Evolutionary conservation across 371 early-diverging fungal species (phyloP).

Genomic region (Lichtheimia ornata): DNA sequence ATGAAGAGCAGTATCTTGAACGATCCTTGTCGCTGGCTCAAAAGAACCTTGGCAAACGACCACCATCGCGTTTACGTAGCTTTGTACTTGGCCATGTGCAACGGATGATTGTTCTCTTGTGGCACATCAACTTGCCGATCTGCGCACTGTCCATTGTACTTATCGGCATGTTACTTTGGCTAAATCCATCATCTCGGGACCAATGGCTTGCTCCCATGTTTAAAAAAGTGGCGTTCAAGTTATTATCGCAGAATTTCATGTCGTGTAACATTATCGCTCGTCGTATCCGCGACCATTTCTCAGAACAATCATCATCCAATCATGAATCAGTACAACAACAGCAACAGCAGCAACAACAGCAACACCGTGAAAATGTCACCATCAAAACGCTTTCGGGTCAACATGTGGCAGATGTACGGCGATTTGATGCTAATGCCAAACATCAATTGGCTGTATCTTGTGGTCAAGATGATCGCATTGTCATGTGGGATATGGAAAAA

Average conservation of each 20-base stretch:
- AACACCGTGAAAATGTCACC: slow-evolving; percentile 21
- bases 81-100: slow-evolving; percentile 10
- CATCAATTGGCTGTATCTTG: slow-evolving; percentile 28
- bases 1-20: slow-evolving; percentile 3
- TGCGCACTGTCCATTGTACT: slow-evolving; percentile 23
- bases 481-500: slow-evolving; percentile 31
- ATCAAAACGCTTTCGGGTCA: slow-evolving; percentile 35
- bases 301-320: slow-evolving; percentile 31
- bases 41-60: not conserved
- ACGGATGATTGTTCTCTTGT: slow-evolving; percentile 10
- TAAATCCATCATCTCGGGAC: slow-evolving; percentile 30
- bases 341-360: slow-evolving; percentile 22
- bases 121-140: slow-evolving; percentile 27
- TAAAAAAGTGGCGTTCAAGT: slow-evolving; percentile 13
- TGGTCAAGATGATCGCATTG: slow-evolving; percentile 34
- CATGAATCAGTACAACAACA: slow-evolving; percentile 39
- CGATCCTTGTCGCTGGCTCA: slow-evolving; percentile 4
- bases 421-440: slow-evolving; percentile 19
- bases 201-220: slow-evolving; percentile 27
- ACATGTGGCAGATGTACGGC: slow-evolving; percentile 33
- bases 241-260: slow-evolving; percentile 2
- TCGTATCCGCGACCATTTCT: slow-evolving; percentile 14
- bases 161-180: slow-evolving; percentile 31
- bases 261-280: slow-evolving; percentile 6
- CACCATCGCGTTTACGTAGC: slow-evolving; percentile 10